phyloP scores from a whole-genome alignment of 2,329 filamentous ascomycete species.

The Diaporthe ilicicola region DNA sequence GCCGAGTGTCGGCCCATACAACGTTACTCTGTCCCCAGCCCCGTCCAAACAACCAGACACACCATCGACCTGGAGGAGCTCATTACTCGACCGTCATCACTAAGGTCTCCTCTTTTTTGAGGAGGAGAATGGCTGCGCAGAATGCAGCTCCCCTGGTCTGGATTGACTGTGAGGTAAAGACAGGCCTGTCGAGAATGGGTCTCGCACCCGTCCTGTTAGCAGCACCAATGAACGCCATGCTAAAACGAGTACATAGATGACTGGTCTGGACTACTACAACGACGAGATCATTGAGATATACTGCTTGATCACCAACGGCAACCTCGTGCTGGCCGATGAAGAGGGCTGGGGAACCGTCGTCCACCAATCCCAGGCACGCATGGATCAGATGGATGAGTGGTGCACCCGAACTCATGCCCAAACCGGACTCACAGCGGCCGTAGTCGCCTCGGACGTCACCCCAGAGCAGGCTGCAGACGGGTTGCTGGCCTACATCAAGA shows the following conservation, averaged over 20 bases:
- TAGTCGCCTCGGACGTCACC: conserved; percentile 76
- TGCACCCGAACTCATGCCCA: conserved; percentile 81
- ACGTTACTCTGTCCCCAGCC: conserved; percentile 24
- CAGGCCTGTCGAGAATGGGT: not conserved
- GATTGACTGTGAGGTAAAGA: conserved; percentile 74
- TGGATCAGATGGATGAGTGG: conserved; percentile 89
- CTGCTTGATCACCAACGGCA: conserved; percentile 86
- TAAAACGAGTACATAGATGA: conserved; percentile 74
- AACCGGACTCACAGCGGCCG: conserved; percentile 83
- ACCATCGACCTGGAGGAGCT: not conserved
- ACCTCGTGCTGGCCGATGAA: conserved; percentile 79
- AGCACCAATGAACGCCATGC: conserved; percentile 12
- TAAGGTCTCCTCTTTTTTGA: not conserved
- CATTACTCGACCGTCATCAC: not conserved
- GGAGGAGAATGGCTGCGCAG: conserved; percentile 22
- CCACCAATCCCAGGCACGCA: conserved; percentile 73
- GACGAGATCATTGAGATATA: conserved; percentile 92
- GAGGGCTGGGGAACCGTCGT: conserved; percentile 83
- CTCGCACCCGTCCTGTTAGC: not conserved
- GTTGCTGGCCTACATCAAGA: conserved; percentile 81
- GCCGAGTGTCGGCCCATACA: conserved; percentile 18
- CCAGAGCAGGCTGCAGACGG: conserved; percentile 75
- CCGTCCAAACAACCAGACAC: not conserved
- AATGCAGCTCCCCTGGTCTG: conserved; percentile 75
- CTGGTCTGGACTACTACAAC: conserved; percentile 77